Base-by-base conservation (phyloP, 805 yeast species). In the Candida cerambycidarum region DNA sequence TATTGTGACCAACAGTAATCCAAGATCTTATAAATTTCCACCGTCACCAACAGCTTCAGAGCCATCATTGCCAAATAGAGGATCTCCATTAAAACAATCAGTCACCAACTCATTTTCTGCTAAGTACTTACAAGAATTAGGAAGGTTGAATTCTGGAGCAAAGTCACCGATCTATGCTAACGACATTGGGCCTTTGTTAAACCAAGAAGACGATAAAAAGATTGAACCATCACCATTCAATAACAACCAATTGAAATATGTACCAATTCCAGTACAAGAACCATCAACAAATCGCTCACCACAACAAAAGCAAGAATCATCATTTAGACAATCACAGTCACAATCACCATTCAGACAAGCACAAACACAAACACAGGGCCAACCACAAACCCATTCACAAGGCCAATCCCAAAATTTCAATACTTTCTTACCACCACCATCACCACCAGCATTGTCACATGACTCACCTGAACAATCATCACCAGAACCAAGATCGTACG, bases 1-100 rank as follows among this genome's bases (percentile, higher is more conserved):
- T 45, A 67, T 73, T 23, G 67, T 77, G 9, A 76, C 81, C 4
- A 74, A 67, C 25, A 58, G 64, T 41, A 62, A 59, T 32, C 79
- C 80, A 4, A 68, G 61, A n/a, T 59, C 71, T 3, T 82, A 78
- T 59, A 80, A 75, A 56, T 82, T 82, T 51, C 87, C 86, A 1
- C 67, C 73, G 4, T 62, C 69, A 1, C 69, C 75, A 12, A 47
- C 62, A 4, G 57, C 65, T 0, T 39, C 48, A 19, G 21, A 27
- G 23, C 12, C 47, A 29, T 11, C 6, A 12, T 24, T 29, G 18
- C 18, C 34, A 8, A 24, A 4, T 8, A 21, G 38, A 24, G 38
- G 30, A 14, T 23, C 30, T n/a, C 41, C 41, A 8, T 8, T 18
- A 19, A 21, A 37, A 27, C 39, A 42, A 37, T 28, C 27, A 21